A percentile compares a stretch with the other conserved stretches of the same genome.
Conservation (phyloP, 306 rosid genomes). For the Cicer pinnatifidum region DNA sequence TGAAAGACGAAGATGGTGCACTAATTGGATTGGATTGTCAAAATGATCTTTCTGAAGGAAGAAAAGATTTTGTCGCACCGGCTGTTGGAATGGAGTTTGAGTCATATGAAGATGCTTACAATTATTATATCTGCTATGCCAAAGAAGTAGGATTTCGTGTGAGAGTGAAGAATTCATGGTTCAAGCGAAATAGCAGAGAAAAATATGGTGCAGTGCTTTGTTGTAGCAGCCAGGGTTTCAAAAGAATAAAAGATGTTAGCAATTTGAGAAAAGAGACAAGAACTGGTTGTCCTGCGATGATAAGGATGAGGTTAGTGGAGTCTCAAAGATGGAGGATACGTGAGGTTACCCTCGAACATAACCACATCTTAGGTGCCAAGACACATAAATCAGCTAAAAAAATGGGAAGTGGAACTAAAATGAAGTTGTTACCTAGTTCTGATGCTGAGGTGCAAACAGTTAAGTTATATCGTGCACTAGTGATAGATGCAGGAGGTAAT, state of each 20-base stretch:
- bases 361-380: slow-evolving; percentile 81
- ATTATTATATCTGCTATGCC: slow-evolving; percentile 87
- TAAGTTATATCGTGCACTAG: slow-evolving; percentile 86
- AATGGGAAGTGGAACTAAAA: slow-evolving; percentile 65
- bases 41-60: slow-evolving; percentile 58
- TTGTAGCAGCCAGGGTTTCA: slow-evolving; percentile 98
- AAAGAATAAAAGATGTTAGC: slow-evolving; percentile 82
- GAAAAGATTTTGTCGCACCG: slow-evolving; percentile 76
- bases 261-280: slow-evolving; percentile 90
- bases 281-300: slow-evolving; percentile 98
- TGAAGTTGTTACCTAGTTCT: slow-evolving; percentile 58
- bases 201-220: slow-evolving; percentile 97
- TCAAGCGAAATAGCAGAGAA: slow-evolving; percentile 89
- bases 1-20: slow-evolving; percentile 55
- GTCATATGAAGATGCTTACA: slow-evolving; percentile 93
- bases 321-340: slow-evolving; percentile 91
- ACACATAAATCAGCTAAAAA: slow-evolving; percentile 63
- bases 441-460: slow-evolving; percentile 70
- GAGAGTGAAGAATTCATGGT: slow-evolving; percentile 97
- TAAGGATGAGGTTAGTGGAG: slow-evolving; percentile 87
- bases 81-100: slow-evolving; percentile 97
- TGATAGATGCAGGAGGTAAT: slow-evolving; percentile 76
- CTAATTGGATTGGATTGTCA: slow-evolving; percentile 59
- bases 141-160: slow-evolving; percentile 91
- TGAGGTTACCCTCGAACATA: slow-evolving; percentile 84